Percentiles rank a stretch among this genome's conserved stretches.
Conservation (phyloP, 345 rosid genomes). For the Salix viminalis region DNA sequence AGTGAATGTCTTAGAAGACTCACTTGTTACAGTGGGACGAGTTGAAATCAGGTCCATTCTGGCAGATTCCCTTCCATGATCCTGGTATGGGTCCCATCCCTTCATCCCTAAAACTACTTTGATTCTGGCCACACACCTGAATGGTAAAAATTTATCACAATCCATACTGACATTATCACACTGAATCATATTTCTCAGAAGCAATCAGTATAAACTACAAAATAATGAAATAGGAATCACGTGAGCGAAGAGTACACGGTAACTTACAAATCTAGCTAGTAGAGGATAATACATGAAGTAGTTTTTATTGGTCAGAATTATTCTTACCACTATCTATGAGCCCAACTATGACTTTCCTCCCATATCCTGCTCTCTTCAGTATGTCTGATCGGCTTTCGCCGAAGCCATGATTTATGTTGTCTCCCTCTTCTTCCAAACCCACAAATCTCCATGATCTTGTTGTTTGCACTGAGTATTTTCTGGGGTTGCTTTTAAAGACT, state of each 20-base stretch:
- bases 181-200: background rate
- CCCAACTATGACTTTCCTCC: constrained; percentile 66
- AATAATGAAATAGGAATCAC: constrained; percentile 21
- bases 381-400: constrained; percentile 22
- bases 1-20: background rate
- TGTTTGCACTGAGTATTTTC: constrained; percentile 58
- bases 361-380: constrained; percentile 49
- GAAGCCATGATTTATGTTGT: background rate
- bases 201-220: constrained; percentile 10
- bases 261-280: background rate
- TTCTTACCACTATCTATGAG: constrained; percentile 66
- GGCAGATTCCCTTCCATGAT: constrained; percentile 92
- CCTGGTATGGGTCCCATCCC: constrained; percentile 77
- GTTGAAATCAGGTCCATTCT: constrained; percentile 55
- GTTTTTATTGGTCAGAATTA: background rate
- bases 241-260: background rate
- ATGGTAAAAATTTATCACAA: background rate
- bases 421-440: constrained; percentile 42
- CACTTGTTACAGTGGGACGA: constrained; percentile 77
- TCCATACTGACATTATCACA: background rate
- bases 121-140: constrained; percentile 97
- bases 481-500: constrained; percentile 42
- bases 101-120: constrained; percentile 60
- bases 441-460: constrained; percentile 90
- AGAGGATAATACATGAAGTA: background rate